Evolutionary conservation across 306 rosid species (phyloP).

Genomic region (Oxytropis ochrocephala): DNA sequence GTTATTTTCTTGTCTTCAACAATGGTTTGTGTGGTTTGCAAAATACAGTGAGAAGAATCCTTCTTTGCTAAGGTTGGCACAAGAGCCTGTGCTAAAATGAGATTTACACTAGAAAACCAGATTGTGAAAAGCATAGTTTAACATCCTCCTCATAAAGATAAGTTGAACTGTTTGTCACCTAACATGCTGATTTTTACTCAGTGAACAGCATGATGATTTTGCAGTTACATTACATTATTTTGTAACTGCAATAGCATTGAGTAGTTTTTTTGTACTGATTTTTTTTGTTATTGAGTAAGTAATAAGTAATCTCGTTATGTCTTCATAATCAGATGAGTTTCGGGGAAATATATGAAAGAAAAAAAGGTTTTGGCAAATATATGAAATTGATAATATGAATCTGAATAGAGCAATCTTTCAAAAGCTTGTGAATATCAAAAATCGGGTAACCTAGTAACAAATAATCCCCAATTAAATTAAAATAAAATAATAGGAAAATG

Average conservation of each 20-base stretch:
- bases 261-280: not conserved
- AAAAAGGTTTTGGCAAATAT: too few relatives aligned
- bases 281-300: not conserved
- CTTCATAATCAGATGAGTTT: not conserved
- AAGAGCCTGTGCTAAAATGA: not conserved
- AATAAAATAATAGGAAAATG: not conserved
- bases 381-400: not conserved
- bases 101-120: constrained; percentile 17
- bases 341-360: too few relatives aligned
- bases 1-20: constrained; percentile 22
- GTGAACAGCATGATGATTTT: constrained; percentile 22
- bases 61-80: constrained; percentile 23
- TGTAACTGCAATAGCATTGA: constrained; percentile 20
- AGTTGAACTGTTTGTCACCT: constrained; percentile 23
- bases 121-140: constrained; percentile 25
- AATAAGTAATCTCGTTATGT: not conserved
- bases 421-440: not conserved
- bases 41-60: constrained; percentile 17
- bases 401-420: not conserved
- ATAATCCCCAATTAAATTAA: not conserved
- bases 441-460: not conserved
- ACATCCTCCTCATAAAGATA: constrained; percentile 20
- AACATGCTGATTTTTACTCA: constrained; percentile 25
- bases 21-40: constrained; percentile 18
- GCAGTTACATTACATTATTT: constrained; percentile 10